A percentile compares a stretch with the other conserved stretches of the same genome.
phyloP scores from a whole-genome alignment of 208 protist genomes.

The Angomonas deanei region DNA sequence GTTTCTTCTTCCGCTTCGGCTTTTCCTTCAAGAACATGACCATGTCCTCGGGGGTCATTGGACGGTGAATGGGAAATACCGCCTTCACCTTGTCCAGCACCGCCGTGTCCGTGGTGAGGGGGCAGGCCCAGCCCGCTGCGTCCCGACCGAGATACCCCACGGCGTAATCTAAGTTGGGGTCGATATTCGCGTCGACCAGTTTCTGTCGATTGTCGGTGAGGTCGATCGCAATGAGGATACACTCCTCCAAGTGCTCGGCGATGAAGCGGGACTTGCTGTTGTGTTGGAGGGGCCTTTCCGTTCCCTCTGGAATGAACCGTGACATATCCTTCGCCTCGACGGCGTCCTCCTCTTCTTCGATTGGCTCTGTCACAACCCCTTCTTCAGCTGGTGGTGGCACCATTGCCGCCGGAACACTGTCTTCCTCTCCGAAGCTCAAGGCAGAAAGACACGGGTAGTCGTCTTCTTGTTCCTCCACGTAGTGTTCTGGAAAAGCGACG shows the following conservation, averaged over 20 bases:
- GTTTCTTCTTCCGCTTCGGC: not conserved
- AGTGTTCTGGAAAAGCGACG: too few species aligned
- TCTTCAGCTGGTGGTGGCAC: not conserved
- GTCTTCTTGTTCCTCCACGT: too few species aligned
- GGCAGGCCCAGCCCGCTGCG: constrained; percentile 35
- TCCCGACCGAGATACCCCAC: constrained; percentile 33
- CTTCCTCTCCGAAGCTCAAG: not conserved
- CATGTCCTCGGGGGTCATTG: constrained; percentile 22
- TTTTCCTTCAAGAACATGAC: constrained; percentile 20
- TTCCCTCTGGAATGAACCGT: not conserved
- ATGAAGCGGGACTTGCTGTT: constrained; percentile 31
- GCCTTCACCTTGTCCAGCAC: constrained; percentile 22
- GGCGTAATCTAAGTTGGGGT: constrained; percentile 26
- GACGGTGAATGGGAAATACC: constrained; percentile 21
- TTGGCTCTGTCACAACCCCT: not conserved
- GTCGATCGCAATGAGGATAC: constrained; percentile 37
- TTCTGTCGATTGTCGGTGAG: constrained; percentile 18
- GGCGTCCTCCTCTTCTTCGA: not conserved
- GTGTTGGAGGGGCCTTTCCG: constrained; percentile 21
- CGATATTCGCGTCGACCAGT: constrained; percentile 16
- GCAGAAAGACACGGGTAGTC: not conserved
- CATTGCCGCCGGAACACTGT: too few species aligned
- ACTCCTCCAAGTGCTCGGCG: constrained; percentile 17
- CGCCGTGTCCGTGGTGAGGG: constrained; percentile 18
- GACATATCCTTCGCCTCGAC: not conserved